These are phyloP conservation scores for Borovskyia barvae DNA, from an alignment of 208 protist genomes.

Conservation along the genomic window DNA sequence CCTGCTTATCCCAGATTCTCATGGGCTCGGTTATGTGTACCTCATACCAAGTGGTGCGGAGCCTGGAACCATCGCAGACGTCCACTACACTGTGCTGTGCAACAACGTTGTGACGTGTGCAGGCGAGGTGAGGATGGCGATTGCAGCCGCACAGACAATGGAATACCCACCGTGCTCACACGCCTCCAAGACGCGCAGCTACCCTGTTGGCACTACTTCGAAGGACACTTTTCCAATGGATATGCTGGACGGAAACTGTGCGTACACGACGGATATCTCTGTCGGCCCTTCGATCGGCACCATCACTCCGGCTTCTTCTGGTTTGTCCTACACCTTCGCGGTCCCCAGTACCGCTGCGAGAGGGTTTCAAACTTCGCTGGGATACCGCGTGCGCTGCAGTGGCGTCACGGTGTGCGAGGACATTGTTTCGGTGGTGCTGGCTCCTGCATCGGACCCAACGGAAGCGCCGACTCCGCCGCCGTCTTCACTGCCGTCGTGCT, in stretches of 20 bases:
- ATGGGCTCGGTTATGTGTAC: slow-evolving; percentile 22
- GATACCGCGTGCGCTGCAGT: slow-evolving; percentile 35
- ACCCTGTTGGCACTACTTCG: slow-evolving; percentile 11
- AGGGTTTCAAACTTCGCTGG: slow-evolving; percentile 14
- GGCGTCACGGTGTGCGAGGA: slow-evolving; percentile 37
- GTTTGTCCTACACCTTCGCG: slow-evolving; percentile 23
- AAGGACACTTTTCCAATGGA: slow-evolving; percentile 32
- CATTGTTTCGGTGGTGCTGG: slow-evolving; percentile 18
- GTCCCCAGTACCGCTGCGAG: slow-evolving; percentile 9
- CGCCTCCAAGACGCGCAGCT: slow-evolving; percentile 19
- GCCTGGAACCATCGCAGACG: slow-evolving; percentile 4
- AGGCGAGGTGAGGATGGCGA: slow-evolving; percentile 11
- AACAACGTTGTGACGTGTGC: slow-evolving; percentile 29
- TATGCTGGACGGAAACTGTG: slow-evolving; percentile 20
- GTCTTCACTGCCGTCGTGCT: slow-evolving; percentile 18
- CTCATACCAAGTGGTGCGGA: slow-evolving; percentile 9
- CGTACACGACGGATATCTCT: slow-evolving; percentile 25
- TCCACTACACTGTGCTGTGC: slow-evolving; percentile 24
- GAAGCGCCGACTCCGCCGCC: slow-evolving; percentile 1
- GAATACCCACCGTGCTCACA: slow-evolving; percentile 14
- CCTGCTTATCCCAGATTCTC: slow-evolving; percentile 14
- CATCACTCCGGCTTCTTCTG: slow-evolving; percentile 4
- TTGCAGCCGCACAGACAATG: background rate
- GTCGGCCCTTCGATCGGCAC: slow-evolving; percentile 20
- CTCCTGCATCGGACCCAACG: slow-evolving; percentile 5